phyloP scores from a whole-genome alignment of 1,139 yeast species.

The Tardiomyces digboiensis region DNA sequence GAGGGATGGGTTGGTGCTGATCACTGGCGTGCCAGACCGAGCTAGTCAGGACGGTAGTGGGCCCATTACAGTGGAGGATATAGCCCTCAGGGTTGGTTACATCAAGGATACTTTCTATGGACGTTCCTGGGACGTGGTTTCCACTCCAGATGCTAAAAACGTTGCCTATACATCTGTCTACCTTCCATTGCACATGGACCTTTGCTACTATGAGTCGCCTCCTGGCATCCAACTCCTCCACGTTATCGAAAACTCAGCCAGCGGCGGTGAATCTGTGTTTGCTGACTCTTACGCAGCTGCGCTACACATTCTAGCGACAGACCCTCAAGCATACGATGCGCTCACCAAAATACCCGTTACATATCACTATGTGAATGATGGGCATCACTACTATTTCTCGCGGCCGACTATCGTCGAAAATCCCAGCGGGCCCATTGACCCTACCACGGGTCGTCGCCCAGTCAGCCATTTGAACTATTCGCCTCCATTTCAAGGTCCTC shows the following conservation, averaged over 20 bases:
- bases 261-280: conserved; percentile 65
- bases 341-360: conserved; percentile 56
- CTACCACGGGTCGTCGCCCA: conserved; percentile 10
- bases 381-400: conserved; percentile 53
- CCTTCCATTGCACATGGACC: conserved; percentile 74
- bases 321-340: conserved; percentile 57
- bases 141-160: conserved; percentile 53
- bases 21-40: conserved; percentile 43
- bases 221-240: conserved; percentile 76
- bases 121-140: conserved; percentile 58
- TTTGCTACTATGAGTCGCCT: conserved; percentile 72
- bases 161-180: conserved; percentile 63
- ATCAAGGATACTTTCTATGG: conserved; percentile 71
- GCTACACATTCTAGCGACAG: conserved; percentile 39
- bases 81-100: conserved; percentile 61
- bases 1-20: conserved; percentile 48
- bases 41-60: conserved; percentile 19
- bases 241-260: conserved; percentile 49
- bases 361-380: conserved; percentile 58
- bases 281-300: conserved; percentile 73
- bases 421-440: conserved; percentile 12
- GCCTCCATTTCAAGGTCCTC: conserved; percentile 83
- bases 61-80: conserved; percentile 29
- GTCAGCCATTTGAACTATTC: conserved; percentile 57
- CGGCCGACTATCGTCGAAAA: conserved; percentile 63